These are phyloP conservation scores for Polychaeton citri DNA, from an alignment of 2,329 filamentous ascomycete species.

Conservation along the genomic window DNA sequence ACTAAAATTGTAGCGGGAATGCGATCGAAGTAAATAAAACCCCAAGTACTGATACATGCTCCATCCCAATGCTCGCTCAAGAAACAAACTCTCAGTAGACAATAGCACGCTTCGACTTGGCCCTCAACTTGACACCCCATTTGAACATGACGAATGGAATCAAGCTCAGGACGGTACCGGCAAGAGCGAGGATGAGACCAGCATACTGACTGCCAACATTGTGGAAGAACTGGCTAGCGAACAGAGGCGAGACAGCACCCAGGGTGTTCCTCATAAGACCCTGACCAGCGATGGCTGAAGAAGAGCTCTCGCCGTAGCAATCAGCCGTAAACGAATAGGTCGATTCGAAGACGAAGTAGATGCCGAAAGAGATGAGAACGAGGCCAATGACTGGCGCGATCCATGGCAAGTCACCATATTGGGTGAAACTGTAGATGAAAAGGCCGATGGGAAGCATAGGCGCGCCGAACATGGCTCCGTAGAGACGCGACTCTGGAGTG, in stretches of 20 bases:
- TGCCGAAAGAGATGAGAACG: constrained; percentile 38
- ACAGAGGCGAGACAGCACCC: constrained; percentile 39
- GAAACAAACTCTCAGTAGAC: constrained; percentile 4
- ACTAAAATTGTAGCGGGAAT: too few relatives aligned
- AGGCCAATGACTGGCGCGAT: constrained; percentile 37
- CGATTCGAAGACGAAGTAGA: constrained; percentile 38
- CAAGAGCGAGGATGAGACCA: constrained; percentile 34
- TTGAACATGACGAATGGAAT: constrained; percentile 34
- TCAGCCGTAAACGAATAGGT: constrained; percentile 40
- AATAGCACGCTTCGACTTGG: constrained; percentile 26
- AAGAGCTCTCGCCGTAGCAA: constrained; percentile 36
- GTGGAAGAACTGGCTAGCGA: constrained; percentile 40
- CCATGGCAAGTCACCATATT: constrained; percentile 37
- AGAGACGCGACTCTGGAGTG: constrained; percentile 34
- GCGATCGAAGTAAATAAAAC: too few relatives aligned
- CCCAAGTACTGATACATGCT: too few relatives aligned
- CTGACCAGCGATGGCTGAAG: constrained; percentile 35
- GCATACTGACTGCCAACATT: constrained; percentile 41
- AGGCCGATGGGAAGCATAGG: constrained; percentile 35
- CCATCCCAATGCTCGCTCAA: constrained; percentile 1
- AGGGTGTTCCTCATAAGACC: constrained; percentile 41
- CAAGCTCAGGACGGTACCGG: constrained; percentile 30
- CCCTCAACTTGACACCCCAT: constrained; percentile 26
- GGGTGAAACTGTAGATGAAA: constrained; percentile 42
- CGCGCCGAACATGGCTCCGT: constrained; percentile 36